Evolutionary conservation across 352 stramenopile species (phyloP).

Genomic region (Globisporangium abappressorium): DNA sequence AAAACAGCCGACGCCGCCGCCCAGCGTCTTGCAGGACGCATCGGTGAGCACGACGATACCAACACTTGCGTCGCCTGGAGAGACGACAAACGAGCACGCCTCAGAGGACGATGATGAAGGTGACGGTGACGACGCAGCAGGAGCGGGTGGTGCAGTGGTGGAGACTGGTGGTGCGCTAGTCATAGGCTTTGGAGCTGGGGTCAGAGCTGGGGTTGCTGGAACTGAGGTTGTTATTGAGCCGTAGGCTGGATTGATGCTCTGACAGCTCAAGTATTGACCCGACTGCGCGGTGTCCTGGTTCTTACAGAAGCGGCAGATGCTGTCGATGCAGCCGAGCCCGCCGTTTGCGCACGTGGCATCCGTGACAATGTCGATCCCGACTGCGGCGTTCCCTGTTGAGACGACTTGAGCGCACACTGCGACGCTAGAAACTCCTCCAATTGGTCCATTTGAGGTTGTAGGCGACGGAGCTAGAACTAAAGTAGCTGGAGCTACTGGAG

Average conservation of each 20-base stretch:
- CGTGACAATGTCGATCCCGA: conserved; percentile 17
- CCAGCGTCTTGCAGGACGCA: conserved; percentile 15
- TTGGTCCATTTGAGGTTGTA: not conserved
- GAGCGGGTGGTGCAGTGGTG: not conserved
- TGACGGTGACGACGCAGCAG: not conserved
- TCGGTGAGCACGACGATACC: conserved; percentile 32
- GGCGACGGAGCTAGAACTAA: not conserved
- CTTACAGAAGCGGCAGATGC: conserved; percentile 35
- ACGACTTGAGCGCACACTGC: conserved; percentile 2
- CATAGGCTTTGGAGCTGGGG: not conserved
- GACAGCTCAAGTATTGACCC: conserved; percentile 25
- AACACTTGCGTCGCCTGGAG: conserved; percentile 16
- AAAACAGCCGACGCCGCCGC: conserved; percentile 34
- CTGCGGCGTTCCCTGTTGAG: conserved; percentile 7
- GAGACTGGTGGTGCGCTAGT: not conserved
- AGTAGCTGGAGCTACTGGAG: not conserved
- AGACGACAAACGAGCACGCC: conserved; percentile 7
- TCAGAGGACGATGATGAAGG: not conserved
- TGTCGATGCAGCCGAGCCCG: conserved; percentile 19
- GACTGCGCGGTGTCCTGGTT: conserved; percentile 32
- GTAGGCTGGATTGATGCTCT: not conserved
- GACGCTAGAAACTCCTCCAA: not conserved
- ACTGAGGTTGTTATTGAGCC: not conserved
- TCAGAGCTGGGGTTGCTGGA: not conserved
- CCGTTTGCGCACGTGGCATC: conserved; percentile 14